Conservation (phyloP, 108 stramenopile species). For the Pelagomonas calceolata region DNA sequence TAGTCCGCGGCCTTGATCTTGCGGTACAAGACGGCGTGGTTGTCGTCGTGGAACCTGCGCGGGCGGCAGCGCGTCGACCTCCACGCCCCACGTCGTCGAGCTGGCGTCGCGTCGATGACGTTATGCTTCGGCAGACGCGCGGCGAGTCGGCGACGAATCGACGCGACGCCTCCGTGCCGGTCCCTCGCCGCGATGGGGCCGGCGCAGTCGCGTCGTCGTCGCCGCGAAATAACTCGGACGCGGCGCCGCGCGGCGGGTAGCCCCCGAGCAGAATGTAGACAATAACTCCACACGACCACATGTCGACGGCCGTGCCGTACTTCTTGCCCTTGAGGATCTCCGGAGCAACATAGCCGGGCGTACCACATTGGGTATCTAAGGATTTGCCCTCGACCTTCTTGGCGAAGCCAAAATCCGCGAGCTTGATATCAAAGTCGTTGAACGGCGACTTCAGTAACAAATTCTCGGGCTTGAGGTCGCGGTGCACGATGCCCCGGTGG, state of each 20-base stretch:
- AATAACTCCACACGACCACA: conserved; percentile 94
- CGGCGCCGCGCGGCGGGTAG: conserved; percentile 53
- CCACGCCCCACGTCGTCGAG: too few species aligned
- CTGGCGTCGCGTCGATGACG: too few species aligned
- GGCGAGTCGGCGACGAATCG: too few species aligned
- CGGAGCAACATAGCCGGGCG: conserved; percentile 48
- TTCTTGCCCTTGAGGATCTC: conserved; percentile 16
- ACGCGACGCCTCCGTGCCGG: too few species aligned
- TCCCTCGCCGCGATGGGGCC: too few species aligned
- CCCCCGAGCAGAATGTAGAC: conserved; percentile 90
- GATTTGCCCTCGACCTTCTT: conserved; percentile 53
- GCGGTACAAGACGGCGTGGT: conserved; percentile 37
- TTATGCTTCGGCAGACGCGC: too few species aligned
- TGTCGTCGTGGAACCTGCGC: conserved; percentile 65
- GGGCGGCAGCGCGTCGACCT: too few species aligned
- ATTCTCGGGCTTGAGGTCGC: conserved; percentile 90
- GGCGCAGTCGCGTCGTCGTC: too few species aligned
- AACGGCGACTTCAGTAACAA: conserved; percentile 58
- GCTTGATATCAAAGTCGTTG: conserved; percentile 80
- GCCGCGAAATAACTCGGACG: too few species aligned
- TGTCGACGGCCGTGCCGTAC: conserved; percentile 56
- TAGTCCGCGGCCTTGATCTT: conserved; percentile 31
- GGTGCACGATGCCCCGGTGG: conserved; percentile 61
- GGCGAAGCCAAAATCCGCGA: conserved; percentile 97
- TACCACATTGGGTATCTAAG: conserved; percentile 80